Percentiles rank a stretch among this genome's conserved stretches.
Conservation (phyloP, 768 basidiomycete genomes). For the Rhodotorula diobovata region DNA sequence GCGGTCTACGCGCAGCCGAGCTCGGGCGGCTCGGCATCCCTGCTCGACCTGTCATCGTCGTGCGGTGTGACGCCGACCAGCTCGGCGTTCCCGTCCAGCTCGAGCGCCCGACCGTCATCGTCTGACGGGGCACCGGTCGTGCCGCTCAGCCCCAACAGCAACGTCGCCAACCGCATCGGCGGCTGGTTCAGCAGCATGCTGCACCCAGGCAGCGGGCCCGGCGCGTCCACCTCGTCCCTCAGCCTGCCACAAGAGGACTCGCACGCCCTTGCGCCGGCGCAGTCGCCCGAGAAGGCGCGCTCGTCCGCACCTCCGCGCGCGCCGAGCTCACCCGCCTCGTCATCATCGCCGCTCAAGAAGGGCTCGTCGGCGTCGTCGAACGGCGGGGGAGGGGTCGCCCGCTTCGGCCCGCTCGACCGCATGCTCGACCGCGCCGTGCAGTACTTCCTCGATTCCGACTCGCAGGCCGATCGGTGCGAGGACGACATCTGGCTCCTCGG, state of each 20-base stretch:
- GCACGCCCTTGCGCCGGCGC: background rate
- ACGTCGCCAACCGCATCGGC: conserved; percentile 22
- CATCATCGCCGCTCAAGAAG: conserved; percentile 24
- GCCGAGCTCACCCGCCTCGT: background rate
- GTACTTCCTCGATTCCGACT: conserved; percentile 85
- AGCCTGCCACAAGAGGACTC: conserved; percentile 1
- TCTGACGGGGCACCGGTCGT: background rate
- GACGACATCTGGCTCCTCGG: conserved; percentile 89
- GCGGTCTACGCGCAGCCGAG: background rate
- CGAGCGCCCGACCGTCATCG: background rate
- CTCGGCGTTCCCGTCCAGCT: background rate
- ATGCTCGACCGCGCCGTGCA: conserved; percentile 77
- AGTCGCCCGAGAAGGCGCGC: conserved; percentile 5
- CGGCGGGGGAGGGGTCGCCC: background rate
- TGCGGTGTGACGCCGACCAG: background rate
- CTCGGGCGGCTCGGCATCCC: background rate
- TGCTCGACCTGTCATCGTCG: background rate
- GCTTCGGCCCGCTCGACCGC: conserved; percentile 55
- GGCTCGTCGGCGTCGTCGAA: background rate
- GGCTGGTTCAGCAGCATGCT: conserved; percentile 39
- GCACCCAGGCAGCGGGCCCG: background rate
- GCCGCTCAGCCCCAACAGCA: background rate
- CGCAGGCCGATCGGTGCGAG: conserved; percentile 70
- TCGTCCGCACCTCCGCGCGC: background rate
- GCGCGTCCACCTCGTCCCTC: conserved; percentile 4